Evolutionary conservation across 129 eudicot genomes (phyloP), one percentile per base, ranked within the genome.

Genomic region (Flaveria ramosissima): DNA sequence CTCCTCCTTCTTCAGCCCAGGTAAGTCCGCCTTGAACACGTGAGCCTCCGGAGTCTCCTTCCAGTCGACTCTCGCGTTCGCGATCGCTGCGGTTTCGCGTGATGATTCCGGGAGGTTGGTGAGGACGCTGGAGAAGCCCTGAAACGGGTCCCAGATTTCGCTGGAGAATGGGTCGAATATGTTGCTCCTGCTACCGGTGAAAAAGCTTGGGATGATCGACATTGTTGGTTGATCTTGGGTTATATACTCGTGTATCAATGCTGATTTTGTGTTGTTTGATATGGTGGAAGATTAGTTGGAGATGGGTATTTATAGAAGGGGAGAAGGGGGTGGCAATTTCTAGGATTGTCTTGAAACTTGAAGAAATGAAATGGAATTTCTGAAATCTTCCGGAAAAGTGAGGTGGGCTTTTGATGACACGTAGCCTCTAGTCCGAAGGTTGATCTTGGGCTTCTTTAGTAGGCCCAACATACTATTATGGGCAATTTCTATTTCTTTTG

Each of bases 11-110:
- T 78, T 88, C 66, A 88, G 67, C 14, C 93, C 90, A 0, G 93
- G 93, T 3, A 88, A 26, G 48, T 88, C 93, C 6, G 88, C 90
- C 79, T 88, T 79, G 80, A 88, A 88, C n/a, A 88, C 77, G 36
- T 88, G 92, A 3, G 92, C 88, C 71, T 88, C 92, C 7, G 92
- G 84, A 2, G 89, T 88, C 79, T 88, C 93, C 39, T 80, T 85
- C 93, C 93, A 88, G 75, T 88, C 92, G 11, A 88, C 78, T 4
- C 79, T 62, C 0, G 92, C 61, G 55, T 72, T 85, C 6, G 89
- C 88, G 13, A 88, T 65, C 1, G 84, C 85, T 0, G 87, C n/a
- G 0, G 89, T 84, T 42, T 88, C 92, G 0, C 84, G 41, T 9
- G 71, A 75, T 4, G 80, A 56, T n/a, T 51, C 63, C 1, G 79